Base-by-base conservation (phyloP, 2,329 filamentous ascomycete species). In the Penicillium sp. region DNA sequence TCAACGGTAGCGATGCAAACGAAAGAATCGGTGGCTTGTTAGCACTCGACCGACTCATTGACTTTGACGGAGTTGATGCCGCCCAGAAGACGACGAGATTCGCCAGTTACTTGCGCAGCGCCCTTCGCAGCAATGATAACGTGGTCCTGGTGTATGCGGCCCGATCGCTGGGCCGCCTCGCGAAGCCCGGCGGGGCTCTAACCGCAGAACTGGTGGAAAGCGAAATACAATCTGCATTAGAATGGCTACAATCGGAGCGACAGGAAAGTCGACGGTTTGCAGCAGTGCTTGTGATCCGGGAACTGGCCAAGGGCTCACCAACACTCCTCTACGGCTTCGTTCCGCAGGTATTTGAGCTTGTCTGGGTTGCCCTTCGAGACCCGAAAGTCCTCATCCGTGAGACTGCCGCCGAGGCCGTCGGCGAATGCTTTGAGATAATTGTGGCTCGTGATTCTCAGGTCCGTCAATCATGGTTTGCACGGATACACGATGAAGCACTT, bases 321-420 rank as follows among this genome's bases (percentile, higher is more conserved):
- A 99, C 94, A 0, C 82, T 99, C 54, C 92, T 99, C 78, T 99
- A 97, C 75, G 87, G 89, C 61, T 97, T 95, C 76, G 92, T 97
- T 49, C 87, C 89, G n/a, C 88, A 94, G 70, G 90, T 99, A 49
- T 92, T 99, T 68, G 92, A 97, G 66, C 88, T 96, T 72, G 91
- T 99, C 61, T 97, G 94, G 94, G 89, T 96, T 50, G 93, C 92
- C 29, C 81, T 99, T 55, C 85, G 93, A 58, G 94, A 99, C 70
- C 86, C 85, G 38, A 92, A 95, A 71, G 89, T 95, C 45, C 85
- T 97, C 49, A 99, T 99, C 63, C 86, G 94, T 51, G 90, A 92
- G 64, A 94, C 92, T 1, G 92, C 94, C 6, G 92, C 91, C 18
- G 91, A 97, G 70, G 92, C 93, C 2, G 90, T 97, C 62, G 94